A percentile compares a stretch with the other conserved stretches of the same genome.
These are phyloP conservation scores for Oryza glaberrima DNA, from an alignment of 176 grass and related monocot genomes.

Conservation along the genomic window DNA sequence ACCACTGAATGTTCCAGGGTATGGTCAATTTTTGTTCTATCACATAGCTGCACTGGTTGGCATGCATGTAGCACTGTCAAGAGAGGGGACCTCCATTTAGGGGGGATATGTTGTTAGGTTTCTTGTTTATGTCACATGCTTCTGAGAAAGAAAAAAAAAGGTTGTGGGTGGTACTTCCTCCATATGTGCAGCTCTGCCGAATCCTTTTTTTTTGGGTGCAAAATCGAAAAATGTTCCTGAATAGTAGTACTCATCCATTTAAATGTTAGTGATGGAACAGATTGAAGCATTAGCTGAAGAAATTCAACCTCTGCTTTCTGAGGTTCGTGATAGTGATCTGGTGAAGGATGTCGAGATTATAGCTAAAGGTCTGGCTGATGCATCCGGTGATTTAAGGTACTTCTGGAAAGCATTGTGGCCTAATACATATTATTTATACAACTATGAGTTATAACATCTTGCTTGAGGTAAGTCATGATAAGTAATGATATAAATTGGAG, in stretches of 20 bases:
- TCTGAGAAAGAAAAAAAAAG: conserved; percentile 8
- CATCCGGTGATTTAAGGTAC: conserved; percentile 88
- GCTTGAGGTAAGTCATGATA: background rate
- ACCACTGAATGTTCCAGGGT: no score
- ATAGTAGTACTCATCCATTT: conserved; percentile 40
- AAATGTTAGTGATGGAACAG: conserved; percentile 67
- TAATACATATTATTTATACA: background rate
- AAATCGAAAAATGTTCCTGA: background rate
- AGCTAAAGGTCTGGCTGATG: conserved; percentile 82
- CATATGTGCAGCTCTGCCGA: background rate
- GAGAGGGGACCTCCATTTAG: conserved; percentile 34
- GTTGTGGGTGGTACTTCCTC: conserved; percentile 2
- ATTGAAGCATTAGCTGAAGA: conserved; percentile 92
- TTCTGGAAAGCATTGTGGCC: background rate
- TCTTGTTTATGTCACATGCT: conserved; percentile 4
- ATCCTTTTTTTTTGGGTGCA: conserved; percentile 10
- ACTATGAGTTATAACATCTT: background rate
- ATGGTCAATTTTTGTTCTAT: no score
- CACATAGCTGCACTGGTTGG: background rate
- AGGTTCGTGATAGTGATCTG: conserved; percentile 72
- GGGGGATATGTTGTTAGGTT: conserved; percentile 17
- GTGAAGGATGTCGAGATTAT: conserved; percentile 93
- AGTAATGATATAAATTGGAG: background rate
- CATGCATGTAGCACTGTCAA: conserved; percentile 20
- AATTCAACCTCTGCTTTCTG: conserved; percentile 84